Evolutionary conservation across 2,329 filamentous ascomycete species (phyloP), one percentile per base, ranked within the genome.

Genomic region (Cordyceps javanica): DNA sequence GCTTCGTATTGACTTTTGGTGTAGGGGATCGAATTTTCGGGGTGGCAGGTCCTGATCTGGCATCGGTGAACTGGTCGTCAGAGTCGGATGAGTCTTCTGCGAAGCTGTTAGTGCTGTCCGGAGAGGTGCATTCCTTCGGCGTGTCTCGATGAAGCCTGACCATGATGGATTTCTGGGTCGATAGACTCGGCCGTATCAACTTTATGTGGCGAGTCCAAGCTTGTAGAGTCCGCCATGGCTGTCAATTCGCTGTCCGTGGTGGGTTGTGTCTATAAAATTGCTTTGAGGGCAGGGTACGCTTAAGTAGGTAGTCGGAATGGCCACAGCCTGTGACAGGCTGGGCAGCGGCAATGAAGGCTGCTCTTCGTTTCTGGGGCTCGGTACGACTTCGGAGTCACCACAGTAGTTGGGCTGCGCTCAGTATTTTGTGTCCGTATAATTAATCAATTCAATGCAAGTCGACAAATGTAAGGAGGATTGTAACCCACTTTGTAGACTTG

Each of bases 41-140:
- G 67, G 70, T 80, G 63, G 65, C 70, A 59, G 67, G 75, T 57
- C 70, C 78, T 34, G 83, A 85, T 56, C 81, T 81, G 34, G 85
- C 85, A 68, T 88, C 85, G 52, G 82, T 87, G 70, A 86, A 88
- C 71, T 88, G 85, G 63, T 88, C 85, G 46, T 88, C 85, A 28
- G 83, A 86, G 61, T 87, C 85, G 50, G 84, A 86, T 30, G 75
- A 76, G 60, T 81, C 80, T 72, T 69, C 70, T 70, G 44, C 13
- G 3, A 6, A 8, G 5, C 10, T 30, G 44, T 56, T 41, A 56
- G 34, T 16, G 14, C 5, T 5, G 34, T 8, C n/a, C 5, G 45
- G 3, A 16, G 10, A 10, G 36, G 4, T 19, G 16, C 23, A 16
- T 16, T 19, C 7, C n/a, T 34, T 5, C 11, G 19, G 28, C n/a